A percentile compares a stretch with the other conserved stretches of the same genome.
Conservation (phyloP, 345 rosid species). For the Erysimum cheiranthoides region DNA sequence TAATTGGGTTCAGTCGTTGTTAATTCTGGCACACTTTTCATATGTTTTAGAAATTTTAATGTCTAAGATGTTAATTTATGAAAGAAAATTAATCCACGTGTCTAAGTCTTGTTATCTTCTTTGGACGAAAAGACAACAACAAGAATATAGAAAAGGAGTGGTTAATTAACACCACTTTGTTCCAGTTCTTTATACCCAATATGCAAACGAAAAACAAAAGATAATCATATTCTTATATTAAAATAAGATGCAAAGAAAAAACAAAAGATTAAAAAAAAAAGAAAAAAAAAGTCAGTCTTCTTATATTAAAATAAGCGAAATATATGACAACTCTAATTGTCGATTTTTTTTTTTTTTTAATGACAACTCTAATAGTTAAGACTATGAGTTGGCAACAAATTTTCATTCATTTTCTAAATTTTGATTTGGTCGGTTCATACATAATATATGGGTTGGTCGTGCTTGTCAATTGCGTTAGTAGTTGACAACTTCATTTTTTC, state of each 20-base stretch:
- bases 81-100: not conserved
- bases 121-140: not conserved
- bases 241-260: not conserved
- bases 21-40: not conserved
- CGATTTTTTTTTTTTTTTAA: no score
- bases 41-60: not conserved
- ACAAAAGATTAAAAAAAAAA: not conserved
- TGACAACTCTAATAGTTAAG: not conserved
- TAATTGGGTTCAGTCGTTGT: not conserved
- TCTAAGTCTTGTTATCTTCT: not conserved
- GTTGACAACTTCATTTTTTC: no score
- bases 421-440: not conserved
- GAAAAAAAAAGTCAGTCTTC: not conserved
- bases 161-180: not conserved
- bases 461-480: no score
- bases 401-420: not conserved
- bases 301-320: not conserved
- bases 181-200: not conserved
- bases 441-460: no score
- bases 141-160: not conserved
- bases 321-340: not conserved
- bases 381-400: not conserved
- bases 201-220: not conserved
- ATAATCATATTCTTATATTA: not conserved
- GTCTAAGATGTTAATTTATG: not conserved